Base-by-base conservation (phyloP, 352 stramenopile genomes). In the Phytophthora pluvialis region DNA sequence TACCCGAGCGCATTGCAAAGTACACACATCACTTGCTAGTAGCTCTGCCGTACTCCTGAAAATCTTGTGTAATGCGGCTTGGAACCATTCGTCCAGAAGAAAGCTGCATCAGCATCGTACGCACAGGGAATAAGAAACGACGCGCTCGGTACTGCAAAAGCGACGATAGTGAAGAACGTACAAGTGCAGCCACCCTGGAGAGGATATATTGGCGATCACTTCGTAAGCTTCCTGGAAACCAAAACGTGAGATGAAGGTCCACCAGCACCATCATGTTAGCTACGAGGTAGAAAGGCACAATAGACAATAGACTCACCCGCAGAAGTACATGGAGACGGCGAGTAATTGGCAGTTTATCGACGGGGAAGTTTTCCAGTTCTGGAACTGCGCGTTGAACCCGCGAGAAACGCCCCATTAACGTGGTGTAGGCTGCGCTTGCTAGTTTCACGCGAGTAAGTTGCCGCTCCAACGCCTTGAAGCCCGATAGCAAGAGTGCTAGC, bases 401-500 rank as follows among this genome's bases (percentile, higher is more conserved):
- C 10, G 67, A 31, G 11, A 89, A 52, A 2, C 51, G 45, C 6
- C 25, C 12, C n/a, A 81, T 60, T 32, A 77, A 25, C 3, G 31
- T 44, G 3, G 3, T 13, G 12, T 75, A 80, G 15, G 58, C 73
- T 3, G 1, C 43, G 31, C 25, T 61, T 32, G 49, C 64, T 7
- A 86, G 3, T 7, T 64, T 61, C 33, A 80, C 65, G 7, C 25
- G 47, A 3, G 10, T 26, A 4, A 63, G 43, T 18, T 60, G 60
- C 26, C 29, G 44, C 1, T 66, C 36, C 16, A 87, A 51, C 0
- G 64, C 49, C 12, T 70, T 51, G 7, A 90, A 68, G 0, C 62
- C 83, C 1, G 81, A 46, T 11, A 89, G 26, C 1, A 92, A 38
- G 18, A 94, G 67, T 8, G 72, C 70, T 13, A 92, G 32, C 33